phyloP scores from a whole-genome alignment of 2,329 filamentous ascomycete species.

The Fusarium decemcellulare region DNA sequence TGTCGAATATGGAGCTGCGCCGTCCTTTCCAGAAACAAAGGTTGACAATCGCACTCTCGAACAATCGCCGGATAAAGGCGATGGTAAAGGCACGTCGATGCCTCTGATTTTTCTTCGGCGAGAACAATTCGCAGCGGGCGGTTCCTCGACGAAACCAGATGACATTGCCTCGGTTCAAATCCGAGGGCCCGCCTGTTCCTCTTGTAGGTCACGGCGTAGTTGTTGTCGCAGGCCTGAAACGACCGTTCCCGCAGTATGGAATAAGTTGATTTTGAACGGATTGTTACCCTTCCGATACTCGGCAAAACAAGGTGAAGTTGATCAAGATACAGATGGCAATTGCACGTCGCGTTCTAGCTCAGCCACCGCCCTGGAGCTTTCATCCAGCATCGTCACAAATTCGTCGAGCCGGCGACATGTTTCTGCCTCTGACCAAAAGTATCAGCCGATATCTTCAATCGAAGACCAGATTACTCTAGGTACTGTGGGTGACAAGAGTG shows the following conservation, averaged over 20 bases:
- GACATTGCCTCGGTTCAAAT: neutral
- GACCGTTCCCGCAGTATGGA: constrained; percentile 21
- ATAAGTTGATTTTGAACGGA: constrained; percentile 28
- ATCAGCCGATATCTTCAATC: neutral
- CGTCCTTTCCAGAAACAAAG: neutral
- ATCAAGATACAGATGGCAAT: neutral
- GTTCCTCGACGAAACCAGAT: neutral
- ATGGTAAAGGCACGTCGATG: constrained; percentile 6
- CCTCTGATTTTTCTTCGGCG: constrained; percentile 22
- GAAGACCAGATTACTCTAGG: neutral
- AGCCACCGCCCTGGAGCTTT: constrained; percentile 13
- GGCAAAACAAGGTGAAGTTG: neutral
- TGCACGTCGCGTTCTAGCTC: constrained; percentile 13
- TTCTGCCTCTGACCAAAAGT: neutral
- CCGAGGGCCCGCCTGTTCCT: neutral
- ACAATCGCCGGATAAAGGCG: neutral
- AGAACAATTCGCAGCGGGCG: constrained; percentile 17
- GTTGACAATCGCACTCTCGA: neutral
- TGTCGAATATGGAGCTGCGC: constrained; percentile 42
- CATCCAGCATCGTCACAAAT: constrained; percentile 4
- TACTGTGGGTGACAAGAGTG: neutral
- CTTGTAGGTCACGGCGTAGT: neutral
- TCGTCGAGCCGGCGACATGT: neutral
- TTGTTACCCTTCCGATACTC: constrained; percentile 3
- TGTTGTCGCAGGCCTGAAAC: constrained; percentile 3